Conservation (phyloP, 164 flowering plant species). For the Tinospora cordifolia region DNA sequence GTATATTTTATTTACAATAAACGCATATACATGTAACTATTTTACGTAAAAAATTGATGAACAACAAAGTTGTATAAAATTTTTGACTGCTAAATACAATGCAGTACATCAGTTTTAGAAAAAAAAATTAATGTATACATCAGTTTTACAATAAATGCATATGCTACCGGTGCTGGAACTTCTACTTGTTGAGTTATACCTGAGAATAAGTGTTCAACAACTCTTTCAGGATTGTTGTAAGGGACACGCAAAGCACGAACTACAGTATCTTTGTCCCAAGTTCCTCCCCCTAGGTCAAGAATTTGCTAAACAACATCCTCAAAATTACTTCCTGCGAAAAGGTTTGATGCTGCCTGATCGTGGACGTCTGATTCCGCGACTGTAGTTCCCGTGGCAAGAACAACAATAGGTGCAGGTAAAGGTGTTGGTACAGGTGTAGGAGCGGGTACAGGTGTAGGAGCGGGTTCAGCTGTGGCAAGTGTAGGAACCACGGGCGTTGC, state of each 20-base stretch:
- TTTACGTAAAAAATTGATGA: no score
- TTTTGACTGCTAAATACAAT: no score
- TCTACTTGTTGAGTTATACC: slow-evolving; percentile 91
- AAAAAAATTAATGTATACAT: no score
- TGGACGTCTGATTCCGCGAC: slow-evolving; percentile 46
- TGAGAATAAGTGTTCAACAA: slow-evolving; percentile 86
- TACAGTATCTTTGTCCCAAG: slow-evolving; percentile 90
- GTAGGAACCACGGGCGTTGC: slow-evolving; percentile 29
- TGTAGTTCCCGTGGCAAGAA: slow-evolving; percentile 6
- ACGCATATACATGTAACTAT: no score
- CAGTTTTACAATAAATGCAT: no score
- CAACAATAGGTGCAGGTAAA: slow-evolving; percentile 34
- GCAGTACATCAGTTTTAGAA: no score
- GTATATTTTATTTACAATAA: no score
- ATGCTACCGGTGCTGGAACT: slow-evolving; percentile 7
- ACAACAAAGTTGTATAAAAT: no score
- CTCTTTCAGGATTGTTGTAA: slow-evolving; percentile 92
- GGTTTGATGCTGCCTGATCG: slow-evolving; percentile 83
- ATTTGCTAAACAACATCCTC: slow-evolving; percentile 70
- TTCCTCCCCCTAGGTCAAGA: slow-evolving; percentile 95
- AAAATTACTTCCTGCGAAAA: slow-evolving; percentile 73
- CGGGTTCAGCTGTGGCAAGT: slow-evolving; percentile 13
- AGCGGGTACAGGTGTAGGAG: slow-evolving; percentile 43
- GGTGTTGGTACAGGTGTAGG: slow-evolving; percentile 37
- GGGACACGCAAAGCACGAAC: slow-evolving; percentile 95